phyloP scores from a whole-genome alignment of 2,329 filamentous ascomycete genomes.

The Pseudogymnoascus verrucosus region DNA sequence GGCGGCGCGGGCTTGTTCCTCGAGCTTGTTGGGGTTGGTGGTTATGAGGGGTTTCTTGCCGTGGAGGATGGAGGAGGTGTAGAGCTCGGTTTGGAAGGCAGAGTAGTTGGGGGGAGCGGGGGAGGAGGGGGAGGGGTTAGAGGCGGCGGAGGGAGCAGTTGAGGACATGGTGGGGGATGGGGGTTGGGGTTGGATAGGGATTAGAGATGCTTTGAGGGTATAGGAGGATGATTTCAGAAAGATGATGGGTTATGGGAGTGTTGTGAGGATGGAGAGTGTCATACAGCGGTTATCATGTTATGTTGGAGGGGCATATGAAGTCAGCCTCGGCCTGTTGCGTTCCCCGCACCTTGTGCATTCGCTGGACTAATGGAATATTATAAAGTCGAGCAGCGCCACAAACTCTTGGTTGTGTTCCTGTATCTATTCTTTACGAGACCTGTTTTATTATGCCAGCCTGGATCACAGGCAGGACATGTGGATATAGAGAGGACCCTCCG shows the following conservation, averaged over 20 bases:
- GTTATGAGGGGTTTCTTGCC: constrained; percentile 44
- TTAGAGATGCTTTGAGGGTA: neutral
- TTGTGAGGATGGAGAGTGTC: neutral
- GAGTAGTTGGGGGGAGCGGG: neutral
- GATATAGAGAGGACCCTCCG: neutral
- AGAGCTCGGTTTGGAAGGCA: constrained; percentile 28
- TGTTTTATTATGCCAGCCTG: neutral
- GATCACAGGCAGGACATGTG: neutral
- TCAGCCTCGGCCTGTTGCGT: neutral
- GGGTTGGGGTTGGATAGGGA: neutral
- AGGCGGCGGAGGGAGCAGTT: neutral
- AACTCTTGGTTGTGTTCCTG: neutral
- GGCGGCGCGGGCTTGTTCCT: constrained; percentile 43
- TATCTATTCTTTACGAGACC: neutral
- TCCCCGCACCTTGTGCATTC: neutral
- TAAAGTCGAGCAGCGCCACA: neutral
- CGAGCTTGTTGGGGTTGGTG: constrained; percentile 49
- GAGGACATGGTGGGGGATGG: neutral
- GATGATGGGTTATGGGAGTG: neutral
- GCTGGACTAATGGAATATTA: neutral
- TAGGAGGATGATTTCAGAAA: neutral
- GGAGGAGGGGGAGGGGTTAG: no score
- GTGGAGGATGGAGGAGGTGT: constrained; percentile 43
- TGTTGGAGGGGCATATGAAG: neutral
- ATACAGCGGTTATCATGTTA: neutral